Base-by-base conservation (phyloP, 73 alveolate species). In the Symbiodinium natans region DNA sequence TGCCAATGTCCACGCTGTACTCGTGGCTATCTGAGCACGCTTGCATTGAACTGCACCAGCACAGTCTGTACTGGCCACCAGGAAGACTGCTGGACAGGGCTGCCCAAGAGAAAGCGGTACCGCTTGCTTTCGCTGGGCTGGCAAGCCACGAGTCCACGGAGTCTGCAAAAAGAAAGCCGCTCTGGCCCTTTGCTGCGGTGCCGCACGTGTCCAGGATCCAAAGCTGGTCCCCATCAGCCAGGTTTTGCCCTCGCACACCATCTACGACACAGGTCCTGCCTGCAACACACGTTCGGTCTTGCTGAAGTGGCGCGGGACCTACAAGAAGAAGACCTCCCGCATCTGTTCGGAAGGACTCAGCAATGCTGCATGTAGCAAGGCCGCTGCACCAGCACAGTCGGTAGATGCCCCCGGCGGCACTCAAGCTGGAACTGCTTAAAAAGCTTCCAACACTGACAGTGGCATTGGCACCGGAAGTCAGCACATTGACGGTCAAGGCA, bases 121-220 rank as follows among this genome's bases (percentile, higher is more conserved):
- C 92, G 25, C 92, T 41, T 33, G 92, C 92, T 73, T 23, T 36
- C 9, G 92, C 92, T 2, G 92, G 92, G 73, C 41, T 11, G 7
- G 92, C 92, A 29, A 83, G 92, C 92, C 92, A 40, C n/a, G 92
- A 40, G 29, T 40, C 71, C 9, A 40, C 71, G 21, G 68, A 52
- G 68, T 52, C 68, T 6, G 68, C n/a, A 52, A 19, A 52, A n/a
- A 41, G 43, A 27, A 83, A 41, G 23, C 40, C 71, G 27, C 85
- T 34, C 48, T 15, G 31, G 33, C 46, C 85, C 68, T 52, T 52
- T 29, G 46, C 41, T 13, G 46, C 41, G 46, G 85, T 74, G 48
- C 43, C 85, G 25, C 85, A 74, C 9, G 85, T 34, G 42, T 74
- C 85, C 85, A 74, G 43, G 33, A 74, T 74, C 85, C 85, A 74